These are phyloP conservation scores for Pichia sp. DNA, from an alignment of 1,139 yeast species.

Conservation along the genomic window DNA sequence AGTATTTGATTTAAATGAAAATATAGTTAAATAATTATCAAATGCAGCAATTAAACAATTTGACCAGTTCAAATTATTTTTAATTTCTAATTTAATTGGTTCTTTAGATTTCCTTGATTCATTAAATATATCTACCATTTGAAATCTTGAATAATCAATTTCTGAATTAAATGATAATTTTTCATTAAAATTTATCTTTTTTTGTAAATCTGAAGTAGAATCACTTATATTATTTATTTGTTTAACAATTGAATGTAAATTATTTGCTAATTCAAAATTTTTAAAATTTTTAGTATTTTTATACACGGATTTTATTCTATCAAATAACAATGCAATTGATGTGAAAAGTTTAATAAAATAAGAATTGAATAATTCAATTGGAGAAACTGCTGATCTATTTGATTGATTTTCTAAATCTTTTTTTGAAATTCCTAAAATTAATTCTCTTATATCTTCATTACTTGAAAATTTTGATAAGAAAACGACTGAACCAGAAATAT, in stretches of 20 bases:
- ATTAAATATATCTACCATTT: constrained; percentile 28
- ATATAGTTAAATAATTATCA: constrained; percentile 27
- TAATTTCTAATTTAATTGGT: constrained; percentile 22
- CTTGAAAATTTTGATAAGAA: constrained; percentile 25
- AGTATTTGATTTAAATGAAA: constrained; percentile 16
- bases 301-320: constrained; percentile 22
- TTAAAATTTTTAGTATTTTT: constrained; percentile 15
- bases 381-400: constrained; percentile 24
- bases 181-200: constrained; percentile 26
- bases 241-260: constrained; percentile 14
- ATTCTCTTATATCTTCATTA: constrained; percentile 21
- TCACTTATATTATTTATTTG: constrained; percentile 25
- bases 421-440: constrained; percentile 19
- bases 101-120: constrained; percentile 22
- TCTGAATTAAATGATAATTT: constrained; percentile 22
- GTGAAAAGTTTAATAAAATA: constrained; percentile 28
- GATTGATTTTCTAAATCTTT: constrained; percentile 18
- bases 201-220: constrained; percentile 26
- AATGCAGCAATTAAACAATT: constrained; percentile 20
- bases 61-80: constrained; percentile 20
- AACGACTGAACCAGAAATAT: constrained; percentile 26
- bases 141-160: constrained; percentile 24
- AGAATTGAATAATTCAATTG: constrained; percentile 25
- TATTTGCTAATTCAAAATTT: constrained; percentile 7
- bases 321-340: constrained; percentile 23